Base-by-base conservation (phyloP, 352 stramenopile species). In the Pythium sukuiense region DNA sequence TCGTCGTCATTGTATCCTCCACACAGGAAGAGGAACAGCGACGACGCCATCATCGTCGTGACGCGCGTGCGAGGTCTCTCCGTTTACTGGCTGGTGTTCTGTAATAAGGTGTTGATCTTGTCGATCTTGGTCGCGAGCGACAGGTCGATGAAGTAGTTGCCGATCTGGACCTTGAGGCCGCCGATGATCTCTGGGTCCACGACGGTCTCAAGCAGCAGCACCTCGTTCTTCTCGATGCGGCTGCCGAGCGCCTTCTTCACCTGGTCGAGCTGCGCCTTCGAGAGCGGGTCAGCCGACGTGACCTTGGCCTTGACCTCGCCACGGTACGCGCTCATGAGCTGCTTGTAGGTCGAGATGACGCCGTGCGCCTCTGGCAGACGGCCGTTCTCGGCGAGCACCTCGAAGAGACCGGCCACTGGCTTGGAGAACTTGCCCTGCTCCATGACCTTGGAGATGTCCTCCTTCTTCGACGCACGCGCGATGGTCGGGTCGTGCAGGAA, bases 401-500 rank as follows among this genome's bases (percentile, higher is more conserved):
- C 92, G 74, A 99, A 98, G 33, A 99, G 82, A 75, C 97, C 97
- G 59, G 93, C 78, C 45, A 98, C 97, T 18, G 97, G 96, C 68
- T 92, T 85, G 49, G 89, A 97, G 65, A 98, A 95, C 76, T 98
- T 98, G 74, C 76, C 88, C 65, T 91, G 72, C 61, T 92, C 79
- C 76, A 93, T 93, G 50, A 95, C 85, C 75, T 94, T 92, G 54
- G 95, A 78, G 63, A 99, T 95, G 55, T 94, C 83, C 63, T 96
- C 81, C 63, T 98, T 89, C 78, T 99, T 99, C 26, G 91, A 94
- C 30, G 90, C 80, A 69, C 96, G 94, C 53, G 88, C 80, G 66
- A 99, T 97, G 67, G 97, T 97, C 26, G 97, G 97, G 86, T 99
- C 98, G 71, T 97, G 93, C 37, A 99, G 82, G 77, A 99, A 99